phyloP scores from a whole-genome alignment of 192 early-diverging fungal species.

The Lobosporangium transversale region DNA sequence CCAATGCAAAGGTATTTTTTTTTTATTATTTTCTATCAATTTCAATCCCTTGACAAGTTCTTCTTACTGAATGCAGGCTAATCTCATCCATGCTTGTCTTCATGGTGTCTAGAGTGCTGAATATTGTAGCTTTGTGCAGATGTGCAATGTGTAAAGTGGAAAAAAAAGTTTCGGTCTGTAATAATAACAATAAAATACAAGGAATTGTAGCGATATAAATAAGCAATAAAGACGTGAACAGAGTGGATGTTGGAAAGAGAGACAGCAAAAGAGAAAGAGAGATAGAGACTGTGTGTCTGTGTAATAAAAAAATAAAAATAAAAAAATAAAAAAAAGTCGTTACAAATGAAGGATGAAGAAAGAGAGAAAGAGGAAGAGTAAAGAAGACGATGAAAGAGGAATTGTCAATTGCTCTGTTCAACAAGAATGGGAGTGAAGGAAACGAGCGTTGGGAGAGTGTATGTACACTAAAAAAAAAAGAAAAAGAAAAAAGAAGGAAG shows the following conservation, averaged over 20 bases:
- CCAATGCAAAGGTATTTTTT: background rate
- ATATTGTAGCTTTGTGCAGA: too few relatives aligned
- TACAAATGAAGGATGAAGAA: background rate
- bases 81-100: background rate
- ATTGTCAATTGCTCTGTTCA: background rate
- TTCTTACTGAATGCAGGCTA: constrained; percentile 20
- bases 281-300: background rate
- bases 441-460: background rate
- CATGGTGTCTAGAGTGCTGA: too few relatives aligned
- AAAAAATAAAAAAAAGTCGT: background rate
- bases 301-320: too few relatives aligned
- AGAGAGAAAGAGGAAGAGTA: background rate
- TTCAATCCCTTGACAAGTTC: background rate
- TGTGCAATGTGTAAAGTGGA: background rate
- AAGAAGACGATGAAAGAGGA: background rate
- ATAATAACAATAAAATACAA: background rate
- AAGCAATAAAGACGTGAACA: background rate
- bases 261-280: background rate
- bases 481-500: background rate
- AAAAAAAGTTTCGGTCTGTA: background rate
- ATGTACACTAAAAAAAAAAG: background rate
- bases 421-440: background rate
- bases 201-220: background rate
- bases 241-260: background rate
- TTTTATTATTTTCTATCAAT: background rate